Percentiles rank a stretch among this genome's conserved stretches.
phyloP scores from a whole-genome alignment of 2,329 filamentous ascomycete species.

The Fusarium mangiferae region DNA sequence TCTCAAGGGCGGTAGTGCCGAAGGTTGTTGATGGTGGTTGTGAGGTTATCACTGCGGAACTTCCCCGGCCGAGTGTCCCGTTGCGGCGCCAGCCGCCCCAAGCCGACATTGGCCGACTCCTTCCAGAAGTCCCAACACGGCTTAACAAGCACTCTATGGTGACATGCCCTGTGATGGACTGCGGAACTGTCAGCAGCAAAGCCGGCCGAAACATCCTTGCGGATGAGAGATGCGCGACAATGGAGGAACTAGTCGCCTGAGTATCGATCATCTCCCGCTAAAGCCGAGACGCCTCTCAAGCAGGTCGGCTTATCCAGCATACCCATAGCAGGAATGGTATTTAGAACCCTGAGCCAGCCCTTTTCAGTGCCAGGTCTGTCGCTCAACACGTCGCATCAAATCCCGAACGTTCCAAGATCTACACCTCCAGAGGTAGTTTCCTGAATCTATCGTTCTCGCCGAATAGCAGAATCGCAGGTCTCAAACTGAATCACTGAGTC shows the following conservation, averaged over 20 bases:
- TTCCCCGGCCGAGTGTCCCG: slow-evolving; percentile 41
- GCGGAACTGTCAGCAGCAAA: slow-evolving; percentile 33
- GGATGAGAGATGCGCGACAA: slow-evolving; percentile 8
- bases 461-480: background rate
- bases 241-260: slow-evolving; percentile 13
- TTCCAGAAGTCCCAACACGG: slow-evolving; percentile 19
- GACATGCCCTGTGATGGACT: slow-evolving; percentile 21
- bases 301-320: slow-evolving; percentile 23
- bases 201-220: slow-evolving; percentile 29
- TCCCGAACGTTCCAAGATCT: slow-evolving; percentile 4
- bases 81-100: slow-evolving; percentile 51
- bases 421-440: background rate
- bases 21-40: slow-evolving; percentile 33
- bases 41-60: slow-evolving; percentile 44
- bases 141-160: slow-evolving; percentile 23
- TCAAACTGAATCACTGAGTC: background rate
- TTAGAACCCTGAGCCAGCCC: slow-evolving; percentile 17
- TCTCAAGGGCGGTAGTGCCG: slow-evolving; percentile 39
- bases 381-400: slow-evolving; percentile 7
- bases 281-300: slow-evolving; percentile 30
- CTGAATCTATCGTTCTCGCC: background rate
- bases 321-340: slow-evolving; percentile 25
- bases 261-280: slow-evolving; percentile 19
- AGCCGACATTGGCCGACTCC: slow-evolving; percentile 54
- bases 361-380: slow-evolving; percentile 13